Conservation (phyloP, 495 filamentous ascomycete genomes). For the Annulohypoxylon nitens region DNA sequence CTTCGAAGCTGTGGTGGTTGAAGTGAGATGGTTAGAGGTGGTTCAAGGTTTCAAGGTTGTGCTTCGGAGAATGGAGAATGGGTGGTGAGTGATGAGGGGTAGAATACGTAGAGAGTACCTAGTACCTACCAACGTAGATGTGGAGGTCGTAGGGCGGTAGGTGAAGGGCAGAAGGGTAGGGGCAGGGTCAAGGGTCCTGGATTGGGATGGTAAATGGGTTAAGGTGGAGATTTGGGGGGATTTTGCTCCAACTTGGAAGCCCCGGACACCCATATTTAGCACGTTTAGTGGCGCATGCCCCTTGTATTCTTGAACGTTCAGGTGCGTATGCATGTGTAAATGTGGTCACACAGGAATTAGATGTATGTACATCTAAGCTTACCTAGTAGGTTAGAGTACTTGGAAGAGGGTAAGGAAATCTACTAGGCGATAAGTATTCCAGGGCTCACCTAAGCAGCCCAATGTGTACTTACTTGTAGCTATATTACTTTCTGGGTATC, state of each 20-base stretch:
- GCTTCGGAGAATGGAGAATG: neutral
- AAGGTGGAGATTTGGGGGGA: constrained; percentile 29
- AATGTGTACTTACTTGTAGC: too few species aligned
- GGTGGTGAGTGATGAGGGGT: constrained; percentile 32
- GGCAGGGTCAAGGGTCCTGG: too few species aligned
- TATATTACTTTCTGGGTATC: too few species aligned
- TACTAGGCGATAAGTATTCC: neutral
- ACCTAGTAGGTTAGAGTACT: neutral
- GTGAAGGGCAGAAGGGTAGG: neutral
- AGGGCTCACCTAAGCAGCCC: neutral
- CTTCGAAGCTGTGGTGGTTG: constrained; percentile 5
- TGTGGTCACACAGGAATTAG: neutral
- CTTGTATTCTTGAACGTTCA: constrained; percentile 17
- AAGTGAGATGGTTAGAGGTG: constrained; percentile 9
- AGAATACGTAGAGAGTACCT: constrained; percentile 3
- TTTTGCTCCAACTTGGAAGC: constrained; percentile 10
- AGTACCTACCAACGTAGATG: neutral
- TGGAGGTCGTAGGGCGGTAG: neutral
- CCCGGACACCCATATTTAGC: constrained; percentile 22
- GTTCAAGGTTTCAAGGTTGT: neutral
- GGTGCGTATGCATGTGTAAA: constrained; percentile 13
- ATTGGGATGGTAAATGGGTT: neutral
- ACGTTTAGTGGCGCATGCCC: constrained; percentile 21
- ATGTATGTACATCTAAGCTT: neutral
- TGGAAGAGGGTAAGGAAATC: neutral